Base-by-base conservation (phyloP, 2,329 filamentous ascomycete genomes). In the Thermoascus crustaceus region DNA sequence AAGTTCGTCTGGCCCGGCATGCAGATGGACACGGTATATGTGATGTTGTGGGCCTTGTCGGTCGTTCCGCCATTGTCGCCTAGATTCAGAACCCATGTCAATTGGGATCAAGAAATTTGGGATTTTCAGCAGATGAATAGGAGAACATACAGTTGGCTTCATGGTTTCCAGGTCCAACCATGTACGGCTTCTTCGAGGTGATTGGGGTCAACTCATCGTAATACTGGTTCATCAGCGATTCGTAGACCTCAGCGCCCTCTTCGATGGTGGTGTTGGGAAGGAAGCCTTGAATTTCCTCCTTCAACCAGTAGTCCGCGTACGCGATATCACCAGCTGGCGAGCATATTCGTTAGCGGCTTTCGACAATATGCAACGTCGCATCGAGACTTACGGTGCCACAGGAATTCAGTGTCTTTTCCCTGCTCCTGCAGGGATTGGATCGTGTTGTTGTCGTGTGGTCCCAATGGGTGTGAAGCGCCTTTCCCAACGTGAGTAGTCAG, bases 1-100 rank as follows among this genome's bases (percentile, higher is more conserved):
- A 52, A 52, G 33, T 52, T 52, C 16, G 42, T 46, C 32, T 52
- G 48, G 23, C 47, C 48, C 17, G 37, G 17, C 7, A 39, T 14
- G 23, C 48, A 52, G n/a, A 52, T 45, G 24, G 34, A 30, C 7
- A 39, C 33, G 4, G 27, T 45, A 29, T 49, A 50, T 17, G 38
- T 21, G 21, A 42, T 38, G 17, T 46, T 42, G 17, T 40, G 29
- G 11, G 18, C 31, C n/a, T 39, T 40, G 30, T 39, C 34, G 7
- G 46, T 47, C 8, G 45, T 46, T 7, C 35, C 37, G 8, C 32
- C 34, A 14, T 39, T 39, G 32, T 39, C 37, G 16, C 37, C 37
- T 39, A 13, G 7, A 20, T 26, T 16, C 18, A 35, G 16, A 20
- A 13, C 6, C 11, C n/a, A 7, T 30, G 10, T 16, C 9, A 10